These are phyloP conservation scores for Schizochytrium sp. DNA, from an alignment of 108 stramenopile species.

Conservation along the genomic window DNA sequence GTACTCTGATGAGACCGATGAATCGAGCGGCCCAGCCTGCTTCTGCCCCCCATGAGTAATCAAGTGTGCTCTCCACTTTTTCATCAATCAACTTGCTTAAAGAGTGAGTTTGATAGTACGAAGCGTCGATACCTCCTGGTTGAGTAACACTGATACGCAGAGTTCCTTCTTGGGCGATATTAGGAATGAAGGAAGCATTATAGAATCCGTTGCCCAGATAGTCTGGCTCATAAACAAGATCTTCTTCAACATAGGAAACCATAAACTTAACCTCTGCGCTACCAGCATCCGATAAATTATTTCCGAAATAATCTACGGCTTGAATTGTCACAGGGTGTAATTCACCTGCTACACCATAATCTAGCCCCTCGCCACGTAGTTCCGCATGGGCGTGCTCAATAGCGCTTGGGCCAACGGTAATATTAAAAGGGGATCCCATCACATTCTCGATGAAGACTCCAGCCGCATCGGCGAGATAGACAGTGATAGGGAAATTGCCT, in stretches of 20 bases:
- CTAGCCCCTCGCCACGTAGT: neutral
- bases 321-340: conserved; percentile 19
- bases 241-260: neutral
- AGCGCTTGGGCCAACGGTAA: neutral
- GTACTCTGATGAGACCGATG: neutral
- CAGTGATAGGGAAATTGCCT: neutral
- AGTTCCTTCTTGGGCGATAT: neutral
- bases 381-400: neutral
- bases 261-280: conserved; percentile 8
- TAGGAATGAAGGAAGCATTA: conserved; percentile 4
- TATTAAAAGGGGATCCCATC: neutral
- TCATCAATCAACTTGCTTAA: neutral
- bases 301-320: conserved; percentile 47
- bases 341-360: neutral
- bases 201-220: neutral
- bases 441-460: neutral
- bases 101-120: neutral
- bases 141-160: neutral
- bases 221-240: neutral
- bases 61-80: neutral
- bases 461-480: neutral
- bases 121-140: conserved; percentile 24
- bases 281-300: conserved; percentile 6
- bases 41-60: neutral
- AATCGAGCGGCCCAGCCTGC: neutral